These are phyloP conservation scores for Brachypodium distachyon DNA, from an alignment of 202 grass and related monocot genomes.

Conservation along the genomic window DNA sequence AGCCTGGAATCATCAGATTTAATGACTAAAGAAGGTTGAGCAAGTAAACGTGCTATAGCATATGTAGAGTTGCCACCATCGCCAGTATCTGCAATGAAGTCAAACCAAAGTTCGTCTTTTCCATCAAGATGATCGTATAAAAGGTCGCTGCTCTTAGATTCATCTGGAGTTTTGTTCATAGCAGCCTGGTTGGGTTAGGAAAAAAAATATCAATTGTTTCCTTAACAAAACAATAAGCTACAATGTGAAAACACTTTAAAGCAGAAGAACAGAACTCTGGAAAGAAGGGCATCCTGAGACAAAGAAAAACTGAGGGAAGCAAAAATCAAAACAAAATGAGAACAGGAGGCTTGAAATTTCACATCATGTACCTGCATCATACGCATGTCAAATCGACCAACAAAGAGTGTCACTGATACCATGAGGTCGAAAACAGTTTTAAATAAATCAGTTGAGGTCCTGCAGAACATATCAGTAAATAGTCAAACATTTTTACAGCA, in stretches of 20 bases:
- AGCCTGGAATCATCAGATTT: constrained; percentile 32
- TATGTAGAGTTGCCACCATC: constrained; percentile 97
- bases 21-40: constrained; percentile 69
- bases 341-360: background rate
- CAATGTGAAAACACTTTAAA: background rate
- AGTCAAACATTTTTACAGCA: background rate
- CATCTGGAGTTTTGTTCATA: constrained; percentile 81
- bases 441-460: constrained; percentile 96
- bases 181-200: constrained; percentile 56
- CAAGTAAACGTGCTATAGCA: constrained; percentile 81
- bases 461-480: constrained; percentile 35
- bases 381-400: constrained; percentile 97
- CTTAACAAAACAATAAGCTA: background rate
- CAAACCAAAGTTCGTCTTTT: constrained; percentile 95
- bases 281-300: background rate
- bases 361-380: constrained; percentile 88
- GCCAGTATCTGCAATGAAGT: constrained; percentile 97
- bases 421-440: constrained; percentile 98
- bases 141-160: constrained; percentile 55
- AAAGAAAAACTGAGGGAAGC: background rate
- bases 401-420: constrained; percentile 95
- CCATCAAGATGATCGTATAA: constrained; percentile 69
- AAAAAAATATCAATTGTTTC: constrained; percentile 6
- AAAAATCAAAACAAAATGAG: background rate
- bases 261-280: constrained; percentile 4